Conservation (phyloP, 768 basidiomycete genomes). For the Gyrodon lividus region DNA sequence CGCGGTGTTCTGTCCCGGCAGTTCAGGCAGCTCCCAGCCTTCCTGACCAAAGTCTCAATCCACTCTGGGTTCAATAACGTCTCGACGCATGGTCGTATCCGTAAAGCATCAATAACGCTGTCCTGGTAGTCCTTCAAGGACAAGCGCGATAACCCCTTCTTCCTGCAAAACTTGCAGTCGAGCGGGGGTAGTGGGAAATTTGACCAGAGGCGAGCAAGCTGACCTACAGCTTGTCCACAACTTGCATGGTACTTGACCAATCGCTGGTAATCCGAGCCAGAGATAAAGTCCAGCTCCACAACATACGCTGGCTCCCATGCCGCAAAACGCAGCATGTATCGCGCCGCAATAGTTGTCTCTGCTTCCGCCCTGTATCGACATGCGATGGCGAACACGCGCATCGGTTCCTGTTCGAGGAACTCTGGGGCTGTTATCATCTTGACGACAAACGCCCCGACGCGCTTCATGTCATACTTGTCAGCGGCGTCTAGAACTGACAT, state of each 20-base stretch:
- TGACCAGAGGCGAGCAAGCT: slow-evolving; percentile 32
- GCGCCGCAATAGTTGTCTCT: slow-evolving; percentile 38
- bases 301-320: slow-evolving; percentile 33
- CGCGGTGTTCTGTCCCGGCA: slow-evolving; percentile 32
- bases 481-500: slow-evolving; percentile 45
- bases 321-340: slow-evolving; percentile 36
- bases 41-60: slow-evolving; percentile 31
- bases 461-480: slow-evolving; percentile 51
- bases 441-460: slow-evolving; percentile 36
- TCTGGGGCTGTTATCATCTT: slow-evolving; percentile 31
- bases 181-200: slow-evolving; percentile 30
- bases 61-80: slow-evolving; percentile 30
- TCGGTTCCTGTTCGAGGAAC: slow-evolving; percentile 34
- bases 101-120: slow-evolving; percentile 32
- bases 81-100: slow-evolving; percentile 32
- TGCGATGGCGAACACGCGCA: slow-evolving; percentile 38
- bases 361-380: slow-evolving; percentile 35
- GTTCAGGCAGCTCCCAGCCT: slow-evolving; percentile 28
- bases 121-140: slow-evolving; percentile 33
- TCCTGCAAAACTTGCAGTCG: slow-evolving; percentile 36
- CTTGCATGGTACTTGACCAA: slow-evolving; percentile 36
- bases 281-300: slow-evolving; percentile 37
- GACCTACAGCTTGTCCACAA: slow-evolving; percentile 35
- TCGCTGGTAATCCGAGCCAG: slow-evolving; percentile 36
- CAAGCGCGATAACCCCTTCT: slow-evolving; percentile 33